Evolutionary conservation across 345 rosid genomes (phyloP).

Genomic region (Salix brachista): DNA sequence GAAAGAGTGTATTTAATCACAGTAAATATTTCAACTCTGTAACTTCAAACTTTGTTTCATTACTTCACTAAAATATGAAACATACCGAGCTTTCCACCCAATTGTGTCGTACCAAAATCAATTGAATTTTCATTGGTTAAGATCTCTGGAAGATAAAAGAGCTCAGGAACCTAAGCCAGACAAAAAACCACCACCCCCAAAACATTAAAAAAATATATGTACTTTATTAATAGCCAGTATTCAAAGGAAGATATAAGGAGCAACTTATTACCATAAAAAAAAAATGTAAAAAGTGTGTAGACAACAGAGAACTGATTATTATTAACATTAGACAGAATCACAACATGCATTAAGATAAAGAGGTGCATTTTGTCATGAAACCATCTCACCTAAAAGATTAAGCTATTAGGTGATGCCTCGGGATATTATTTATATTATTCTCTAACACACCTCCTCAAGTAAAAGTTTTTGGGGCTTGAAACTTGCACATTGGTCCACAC

Average conservation of each 20-base stretch:
- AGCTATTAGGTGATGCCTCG: too few relatives aligned
- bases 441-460: too few relatives aligned
- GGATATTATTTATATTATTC: too few relatives aligned
- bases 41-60: background rate
- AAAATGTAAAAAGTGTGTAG: background rate
- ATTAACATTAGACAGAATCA: conserved; percentile 1
- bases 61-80: background rate
- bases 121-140: conserved; percentile 81
- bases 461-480: too few relatives aligned
- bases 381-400: too few relatives aligned
- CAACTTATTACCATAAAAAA: background rate
- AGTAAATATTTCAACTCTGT: background rate
- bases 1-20: conserved; percentile 21
- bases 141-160: conserved; percentile 93
- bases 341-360: background rate
- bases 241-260: conserved; percentile 7
- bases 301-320: background rate
- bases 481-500: too few relatives aligned
- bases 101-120: conserved; percentile 87
- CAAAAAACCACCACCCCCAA: conserved; percentile 6
- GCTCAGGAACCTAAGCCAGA: conserved; percentile 79
- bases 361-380: background rate
- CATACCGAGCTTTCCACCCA: conserved; percentile 94
- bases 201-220: background rate
- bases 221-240: conserved; percentile 4